These are phyloP conservation scores for Babesia divergens DNA, from an alignment of 169 alveolate genomes.

Conservation along the genomic window DNA sequence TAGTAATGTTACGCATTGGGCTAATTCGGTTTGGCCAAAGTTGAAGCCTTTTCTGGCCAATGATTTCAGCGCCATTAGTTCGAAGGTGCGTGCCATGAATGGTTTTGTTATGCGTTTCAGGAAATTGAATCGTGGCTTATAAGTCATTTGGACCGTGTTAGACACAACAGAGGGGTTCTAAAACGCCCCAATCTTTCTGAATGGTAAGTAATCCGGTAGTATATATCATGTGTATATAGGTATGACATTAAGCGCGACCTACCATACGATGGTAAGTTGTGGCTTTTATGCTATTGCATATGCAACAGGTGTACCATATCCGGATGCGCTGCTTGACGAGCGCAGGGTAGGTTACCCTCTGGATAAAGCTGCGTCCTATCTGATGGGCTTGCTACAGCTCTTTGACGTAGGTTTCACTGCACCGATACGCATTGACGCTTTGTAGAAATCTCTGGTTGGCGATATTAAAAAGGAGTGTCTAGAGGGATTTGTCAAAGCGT, in stretches of 20 bases:
- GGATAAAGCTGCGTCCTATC: slow-evolving; percentile 27
- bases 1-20: slow-evolving; percentile 40
- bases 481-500: slow-evolving; percentile 5
- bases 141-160: slow-evolving; percentile 41
- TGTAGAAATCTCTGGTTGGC: background rate
- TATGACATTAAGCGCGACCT: slow-evolving; percentile 45
- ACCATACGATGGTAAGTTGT: slow-evolving; percentile 47
- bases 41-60: slow-evolving; percentile 12
- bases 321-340: slow-evolving; percentile 44
- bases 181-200: background rate
- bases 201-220: slow-evolving; percentile 7
- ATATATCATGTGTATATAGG: background rate
- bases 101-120: background rate
- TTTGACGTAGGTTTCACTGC: slow-evolving; percentile 8
- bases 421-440: background rate
- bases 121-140: slow-evolving; percentile 38
- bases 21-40: slow-evolving; percentile 39
- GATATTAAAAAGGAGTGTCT: background rate
- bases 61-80: slow-evolving; percentile 9
- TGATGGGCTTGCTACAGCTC: slow-evolving; percentile 29
- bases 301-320: slow-evolving; percentile 44
- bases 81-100: background rate
- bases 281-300: background rate
- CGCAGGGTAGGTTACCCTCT: slow-evolving; percentile 54
- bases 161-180: slow-evolving; percentile 15